Evolutionary conservation across 148 eudicot genomes (phyloP), one percentile per base, ranked within the genome.

Genomic region (Nepenthes mirabilis): DNA sequence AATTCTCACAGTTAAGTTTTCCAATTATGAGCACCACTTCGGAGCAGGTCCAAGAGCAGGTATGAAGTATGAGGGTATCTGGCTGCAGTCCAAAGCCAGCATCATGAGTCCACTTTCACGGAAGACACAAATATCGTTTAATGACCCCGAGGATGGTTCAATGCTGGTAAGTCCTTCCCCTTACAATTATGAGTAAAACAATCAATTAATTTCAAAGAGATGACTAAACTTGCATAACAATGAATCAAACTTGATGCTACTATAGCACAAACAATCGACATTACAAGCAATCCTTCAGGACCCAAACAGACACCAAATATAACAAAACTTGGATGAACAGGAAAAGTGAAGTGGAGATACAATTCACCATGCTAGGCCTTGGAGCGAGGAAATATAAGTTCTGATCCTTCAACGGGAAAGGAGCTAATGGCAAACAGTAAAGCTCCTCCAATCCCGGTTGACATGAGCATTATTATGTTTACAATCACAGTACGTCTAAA

Each of bases 41-140:
- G 99, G 99, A 47, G 99, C 99, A 67, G 95, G 95, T 58, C 99
- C 99, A 65, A 89, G 89, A 57, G 91, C 77, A 65, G 99, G 99
- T 68, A 89, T 64, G 72, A 86, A 86, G 73, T 80, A 89, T 54
- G 91, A 82, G 14, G 99, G 95, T 74, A 93, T 89, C 61, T 77
- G 83, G 70, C 82, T 84, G 66, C 70, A 72, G 69, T 89, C 95
- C 50, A 89, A 77, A 62, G 96, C 96, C 83, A 89, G 75, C 68
- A 84, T 64, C 68, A 89, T 79, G 73, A 93, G 65, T 58, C 99
- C 99, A 68, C 91, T 93, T 56, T 77, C 87, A 50, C 72, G 69
- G 58, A 86, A 80, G 35, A 84, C 79, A 68, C 95, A 89, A 49
- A 84, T 65, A 70, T 93, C 99, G 70, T 93, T 93, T 61, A 93